Conservation (phyloP, 2,329 filamentous ascomycete genomes). For the Parafenestella ontariensis region DNA sequence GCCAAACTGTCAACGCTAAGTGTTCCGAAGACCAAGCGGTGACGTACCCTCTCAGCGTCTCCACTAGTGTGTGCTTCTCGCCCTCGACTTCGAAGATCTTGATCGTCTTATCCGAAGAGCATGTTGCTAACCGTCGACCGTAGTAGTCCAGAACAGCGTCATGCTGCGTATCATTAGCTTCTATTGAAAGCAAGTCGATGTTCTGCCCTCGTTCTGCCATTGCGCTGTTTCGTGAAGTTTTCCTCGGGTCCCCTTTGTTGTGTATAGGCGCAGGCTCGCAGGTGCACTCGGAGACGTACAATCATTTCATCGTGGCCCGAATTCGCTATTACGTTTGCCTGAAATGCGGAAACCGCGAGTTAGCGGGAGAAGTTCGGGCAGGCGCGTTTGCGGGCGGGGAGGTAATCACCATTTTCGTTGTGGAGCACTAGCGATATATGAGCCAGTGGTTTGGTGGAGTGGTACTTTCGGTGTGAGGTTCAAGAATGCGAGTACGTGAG, state of each 20-base stretch:
- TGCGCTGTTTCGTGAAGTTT: slow-evolving; percentile 5
- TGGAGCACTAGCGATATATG: slow-evolving; percentile 1
- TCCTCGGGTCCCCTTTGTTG: not conserved
- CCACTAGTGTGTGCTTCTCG: slow-evolving; percentile 84
- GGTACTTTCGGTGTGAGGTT: not conserved
- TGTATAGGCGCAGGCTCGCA: not conserved
- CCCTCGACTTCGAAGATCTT: slow-evolving; percentile 99
- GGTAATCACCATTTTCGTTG: slow-evolving; percentile 35
- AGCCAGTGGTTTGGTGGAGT: not conserved
- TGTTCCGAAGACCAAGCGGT: not conserved
- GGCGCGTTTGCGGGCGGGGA: slow-evolving; percentile 16
- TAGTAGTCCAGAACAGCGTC: slow-evolving; percentile 99
- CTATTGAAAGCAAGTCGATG: slow-evolving; percentile 37
- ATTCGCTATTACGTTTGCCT: slow-evolving; percentile 83
- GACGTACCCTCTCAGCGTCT: slow-evolving; percentile 90
- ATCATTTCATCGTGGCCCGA: slow-evolving; percentile 99
- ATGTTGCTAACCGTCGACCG: slow-evolving; percentile 92
- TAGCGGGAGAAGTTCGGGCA: slow-evolving; percentile 39
- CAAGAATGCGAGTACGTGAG: slow-evolving; percentile 9
- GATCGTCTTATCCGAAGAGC: slow-evolving; percentile 97
- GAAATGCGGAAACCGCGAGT: slow-evolving; percentile 33
- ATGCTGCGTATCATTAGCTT: slow-evolving; percentile 67
- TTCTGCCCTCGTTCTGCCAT: slow-evolving; percentile 18
- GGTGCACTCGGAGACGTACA: slow-evolving; percentile 66
- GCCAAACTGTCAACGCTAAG: slow-evolving; percentile 23